phyloP scores from a whole-genome alignment of 768 basidiomycete genomes.

The Tylopilus plumbeoviolaceoides region DNA sequence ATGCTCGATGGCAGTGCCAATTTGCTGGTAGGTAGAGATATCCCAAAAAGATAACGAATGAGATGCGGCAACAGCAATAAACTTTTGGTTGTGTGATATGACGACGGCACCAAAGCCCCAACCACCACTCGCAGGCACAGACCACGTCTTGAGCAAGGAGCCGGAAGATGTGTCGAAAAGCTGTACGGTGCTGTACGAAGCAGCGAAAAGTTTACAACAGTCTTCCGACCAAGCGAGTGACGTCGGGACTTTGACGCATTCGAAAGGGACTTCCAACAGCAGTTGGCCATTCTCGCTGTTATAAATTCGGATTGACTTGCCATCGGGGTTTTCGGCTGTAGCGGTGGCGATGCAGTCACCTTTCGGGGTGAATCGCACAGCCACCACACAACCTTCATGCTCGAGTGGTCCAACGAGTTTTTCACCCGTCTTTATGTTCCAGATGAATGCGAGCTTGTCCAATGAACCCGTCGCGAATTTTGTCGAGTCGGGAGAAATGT shows the following conservation, averaged over 20 bases:
- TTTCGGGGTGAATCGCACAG: neutral
- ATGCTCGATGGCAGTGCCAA: neutral
- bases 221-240: neutral
- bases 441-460: neutral
- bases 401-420: neutral
- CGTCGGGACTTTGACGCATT: neutral
- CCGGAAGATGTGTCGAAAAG: neutral
- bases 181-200: neutral
- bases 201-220: neutral
- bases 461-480: neutral
- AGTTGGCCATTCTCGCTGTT: neutral
- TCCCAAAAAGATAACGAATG: neutral
- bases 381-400: neutral
- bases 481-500: neutral
- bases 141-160: neutral
- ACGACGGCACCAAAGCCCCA: neutral
- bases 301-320: conserved; percentile 1
- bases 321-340: neutral
- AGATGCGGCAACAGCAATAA: neutral
- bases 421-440: neutral
- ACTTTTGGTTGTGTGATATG: neutral
- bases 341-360: conserved; percentile 1
- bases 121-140: neutral
- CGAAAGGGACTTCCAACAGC: neutral
- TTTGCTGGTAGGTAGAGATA: neutral